Evolutionary conservation across 31 red algal genomes (phyloP).

Genomic region (Odonthalia washingtoniensis): DNA sequence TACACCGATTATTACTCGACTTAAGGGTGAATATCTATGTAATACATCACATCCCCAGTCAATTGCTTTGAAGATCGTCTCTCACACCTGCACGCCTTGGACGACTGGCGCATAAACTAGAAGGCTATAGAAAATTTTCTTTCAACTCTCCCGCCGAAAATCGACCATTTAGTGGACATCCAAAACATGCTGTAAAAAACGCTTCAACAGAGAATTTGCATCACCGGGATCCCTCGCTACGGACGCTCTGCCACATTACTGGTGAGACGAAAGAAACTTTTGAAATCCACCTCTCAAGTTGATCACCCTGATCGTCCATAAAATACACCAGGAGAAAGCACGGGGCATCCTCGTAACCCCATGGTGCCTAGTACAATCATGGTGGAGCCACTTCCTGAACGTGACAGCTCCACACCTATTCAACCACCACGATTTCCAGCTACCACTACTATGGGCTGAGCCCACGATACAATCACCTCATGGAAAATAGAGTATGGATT

Average conservation of each 20-base stretch:
- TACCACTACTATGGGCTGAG: neutral
- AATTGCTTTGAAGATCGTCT: conserved; percentile 30
- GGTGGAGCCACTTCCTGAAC: neutral
- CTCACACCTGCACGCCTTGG: too few relatives aligned
- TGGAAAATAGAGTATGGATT: conserved; percentile 1
- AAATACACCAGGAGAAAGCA: too few relatives aligned
- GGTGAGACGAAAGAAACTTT: conserved; percentile 26
- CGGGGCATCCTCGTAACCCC: too few relatives aligned
- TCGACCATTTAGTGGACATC: neutral
- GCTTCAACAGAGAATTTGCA: neutral
- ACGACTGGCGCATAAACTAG: neutral
- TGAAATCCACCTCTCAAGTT: too few relatives aligned
- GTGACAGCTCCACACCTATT: conserved; percentile 1
- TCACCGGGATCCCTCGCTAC: neutral
- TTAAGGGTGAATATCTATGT: conserved; percentile 5
- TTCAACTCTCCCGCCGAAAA: neutral
- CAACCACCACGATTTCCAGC: neutral
- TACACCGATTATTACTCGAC: neutral
- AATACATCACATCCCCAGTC: conserved; percentile 31
- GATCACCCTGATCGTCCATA: too few relatives aligned
- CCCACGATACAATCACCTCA: neutral
- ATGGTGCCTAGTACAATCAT: conserved; percentile 17
- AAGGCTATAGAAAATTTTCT: neutral
- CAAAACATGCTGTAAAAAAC: neutral
- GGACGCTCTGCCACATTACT: neutral